Evolutionary conservation across 306 rosid species (phyloP), one percentile per base, ranked within the genome.

Genomic region (Quercus robur): DNA sequence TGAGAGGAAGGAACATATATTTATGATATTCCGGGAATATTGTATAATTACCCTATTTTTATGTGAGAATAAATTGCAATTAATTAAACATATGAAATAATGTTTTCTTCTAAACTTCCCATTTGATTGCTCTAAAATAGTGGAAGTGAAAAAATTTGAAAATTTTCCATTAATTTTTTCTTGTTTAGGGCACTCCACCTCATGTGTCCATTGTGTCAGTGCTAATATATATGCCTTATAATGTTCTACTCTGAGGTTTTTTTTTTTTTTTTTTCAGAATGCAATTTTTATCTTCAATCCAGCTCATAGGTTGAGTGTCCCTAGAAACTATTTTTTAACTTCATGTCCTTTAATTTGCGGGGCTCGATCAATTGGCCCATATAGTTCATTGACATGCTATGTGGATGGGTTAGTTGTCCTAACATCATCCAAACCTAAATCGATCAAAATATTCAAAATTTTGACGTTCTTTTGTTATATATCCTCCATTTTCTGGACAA

Each of bases 401-500:
- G 28, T 59, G 4, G 30, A 26, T 59, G 26, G 1, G 11, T 73
- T 15, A 25, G 10, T 55, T 73, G 56, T 13, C 28, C 38, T 19
- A 18, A 3, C 31, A 72, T n/a, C 25, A 72, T n/a, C 25, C 44
- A 38, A 57, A 5, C 23, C 26, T 56, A 33, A 13, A 19, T 57
- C 3, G 41, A 6, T 30, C 30, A 75, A 6, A 33, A 4, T 15
- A 12, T 1, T 74, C 46, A 25, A 57, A 58, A 9, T 19, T 41
- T 41, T 33, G 13, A 10, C 15, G 5, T 75, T 44, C 18, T 56
- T 17, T 55, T 31, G 25, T 64, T 49, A 41, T 2, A 8, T 41
- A 41, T 55, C 28, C 70, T 76, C 83, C 75, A 51, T 56, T 63
- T 59, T 76, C 56, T 55, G 38, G 44, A 64, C 76, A 59, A 51